These are phyloP conservation scores for Tubosaeta sp. DNA, from an alignment of 768 basidiomycete genomes.

Conservation along the genomic window DNA sequence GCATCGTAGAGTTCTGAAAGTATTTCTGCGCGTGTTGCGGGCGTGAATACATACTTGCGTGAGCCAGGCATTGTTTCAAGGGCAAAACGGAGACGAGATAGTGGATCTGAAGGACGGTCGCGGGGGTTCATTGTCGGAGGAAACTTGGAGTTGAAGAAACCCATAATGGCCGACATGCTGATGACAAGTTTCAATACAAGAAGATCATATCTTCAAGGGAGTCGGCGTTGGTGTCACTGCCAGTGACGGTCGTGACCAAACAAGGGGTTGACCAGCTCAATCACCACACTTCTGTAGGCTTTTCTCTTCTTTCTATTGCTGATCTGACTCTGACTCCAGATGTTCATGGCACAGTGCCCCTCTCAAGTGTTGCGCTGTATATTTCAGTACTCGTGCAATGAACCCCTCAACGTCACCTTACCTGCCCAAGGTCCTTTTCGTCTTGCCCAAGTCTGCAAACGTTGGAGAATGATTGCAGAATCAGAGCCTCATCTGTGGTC, in stretches of 20 bases:
- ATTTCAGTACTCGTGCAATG: neutral
- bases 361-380: too few relatives aligned
- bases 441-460: constrained; percentile 17
- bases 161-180: constrained; percentile 41
- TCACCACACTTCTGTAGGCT: too few relatives aligned
- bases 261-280: too few relatives aligned
- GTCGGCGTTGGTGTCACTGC: too few relatives aligned
- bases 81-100: constrained; percentile 69
- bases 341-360: too few relatives aligned
- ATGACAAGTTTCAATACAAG: neutral
- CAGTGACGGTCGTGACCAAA: too few relatives aligned
- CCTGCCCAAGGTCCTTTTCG: constrained; percentile 2
- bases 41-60: constrained; percentile 72
- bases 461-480: constrained; percentile 14
- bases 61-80: constrained; percentile 81
- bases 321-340: too few relatives aligned
- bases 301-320: too few relatives aligned
- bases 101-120: constrained; percentile 55
- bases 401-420: neutral
- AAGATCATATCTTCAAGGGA: too few relatives aligned
- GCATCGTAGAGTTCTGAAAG: constrained; percentile 77
- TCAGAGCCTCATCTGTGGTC: constrained; percentile 18
- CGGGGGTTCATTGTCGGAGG: constrained; percentile 51
- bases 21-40: constrained; percentile 72
- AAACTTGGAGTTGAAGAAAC: constrained; percentile 47